These are phyloP conservation scores for Cutaneotrichosporon cyanovorans DNA, from an alignment of 1,284 basidiomycete genomes.

Conservation along the genomic window DNA sequence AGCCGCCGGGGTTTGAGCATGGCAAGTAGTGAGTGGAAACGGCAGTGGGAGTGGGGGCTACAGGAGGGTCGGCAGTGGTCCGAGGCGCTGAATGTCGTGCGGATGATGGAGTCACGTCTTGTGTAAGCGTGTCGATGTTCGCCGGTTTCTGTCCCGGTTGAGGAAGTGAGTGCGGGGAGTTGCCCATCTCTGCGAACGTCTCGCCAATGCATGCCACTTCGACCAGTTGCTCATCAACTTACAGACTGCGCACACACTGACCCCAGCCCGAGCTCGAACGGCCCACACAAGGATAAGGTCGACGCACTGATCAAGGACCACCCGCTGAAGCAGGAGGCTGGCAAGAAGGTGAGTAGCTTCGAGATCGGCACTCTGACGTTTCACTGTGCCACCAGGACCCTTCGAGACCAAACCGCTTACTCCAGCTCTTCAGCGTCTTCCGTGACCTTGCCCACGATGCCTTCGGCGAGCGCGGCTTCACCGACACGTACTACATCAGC, in stretches of 20 bases:
- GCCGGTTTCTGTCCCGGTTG: too few species aligned
- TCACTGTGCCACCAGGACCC: neutral
- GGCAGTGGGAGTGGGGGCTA: neutral
- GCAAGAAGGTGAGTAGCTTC: neutral
- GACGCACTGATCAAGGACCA: neutral
- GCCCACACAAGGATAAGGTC: slow-evolving; percentile 4
- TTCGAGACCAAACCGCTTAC: neutral
- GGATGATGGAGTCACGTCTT: too few species aligned
- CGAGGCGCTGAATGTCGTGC: too few species aligned
- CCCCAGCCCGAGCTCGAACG: slow-evolving; percentile 5
- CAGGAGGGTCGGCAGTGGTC: too few species aligned
- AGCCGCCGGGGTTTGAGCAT: slow-evolving; percentile 12
- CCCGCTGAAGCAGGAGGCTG: neutral
- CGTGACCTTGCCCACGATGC: slow-evolving; percentile 7
- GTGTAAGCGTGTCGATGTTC: too few species aligned
- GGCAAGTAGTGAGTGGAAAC: slow-evolving; percentile 10
- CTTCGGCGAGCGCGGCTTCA: slow-evolving; percentile 7
- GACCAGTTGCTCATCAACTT: neutral
- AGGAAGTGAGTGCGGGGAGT: too few species aligned
- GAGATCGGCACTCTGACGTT: neutral
- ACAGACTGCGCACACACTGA: neutral
- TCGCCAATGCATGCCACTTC: too few species aligned
- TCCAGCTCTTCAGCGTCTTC: slow-evolving; percentile 4
- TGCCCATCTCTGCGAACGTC: too few species aligned
- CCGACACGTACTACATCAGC: slow-evolving; percentile 11